Evolutionary conservation across 306 rosid species (phyloP), one percentile per base, ranked within the genome.

Genomic region (Cucurbita moschata): DNA sequence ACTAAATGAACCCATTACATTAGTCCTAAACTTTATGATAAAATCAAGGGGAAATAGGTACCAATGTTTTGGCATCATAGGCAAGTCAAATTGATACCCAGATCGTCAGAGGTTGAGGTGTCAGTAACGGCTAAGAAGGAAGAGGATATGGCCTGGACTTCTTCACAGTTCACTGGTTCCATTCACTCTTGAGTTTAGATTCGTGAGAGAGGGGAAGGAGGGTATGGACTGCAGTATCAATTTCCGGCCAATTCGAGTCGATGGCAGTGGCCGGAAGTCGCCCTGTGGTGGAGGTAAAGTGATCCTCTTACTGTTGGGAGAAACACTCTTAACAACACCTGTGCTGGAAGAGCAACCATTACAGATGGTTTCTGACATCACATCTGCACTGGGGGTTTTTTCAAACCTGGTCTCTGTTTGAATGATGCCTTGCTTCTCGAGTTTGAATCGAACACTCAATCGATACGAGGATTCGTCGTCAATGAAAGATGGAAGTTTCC

Each of bases 241-340:
- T 49, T 49, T 49, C 53, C 97, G 86, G 62, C 97, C 88, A 30
- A 85, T 80, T 80, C 88, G 76, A 47, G 88, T 84, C 43, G 81
- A 77, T 3, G 94, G 89, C 14, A 87, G 86, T 5, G 86, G 74
- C 73, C 83, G 86, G 35, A 79, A 75, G 55, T 84, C 78, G 55
- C 84, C 74, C 11, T 79, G 84, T 2, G 92, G 96, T 58, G 92
- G 89, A 43, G 87, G 74, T 70, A 70, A 6, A 35, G 30, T 81
- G 72, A 92, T 82, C 85, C 97, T 89, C 83, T 92, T 92, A 77
- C 96, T 83, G 81, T 89, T 92, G 4, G 97, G 96, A 77, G 97
- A 91, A 80, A 85, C 79, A 19, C 87, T 87, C 83, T 87, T 89
- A 71, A 91, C 72, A 49, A 91, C 72, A 49, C 87, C 87, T 0